Evolutionary conservation across 768 basidiomycete genomes (phyloP).

Genomic region (Boletus pseudo-olivaceus): DNA sequence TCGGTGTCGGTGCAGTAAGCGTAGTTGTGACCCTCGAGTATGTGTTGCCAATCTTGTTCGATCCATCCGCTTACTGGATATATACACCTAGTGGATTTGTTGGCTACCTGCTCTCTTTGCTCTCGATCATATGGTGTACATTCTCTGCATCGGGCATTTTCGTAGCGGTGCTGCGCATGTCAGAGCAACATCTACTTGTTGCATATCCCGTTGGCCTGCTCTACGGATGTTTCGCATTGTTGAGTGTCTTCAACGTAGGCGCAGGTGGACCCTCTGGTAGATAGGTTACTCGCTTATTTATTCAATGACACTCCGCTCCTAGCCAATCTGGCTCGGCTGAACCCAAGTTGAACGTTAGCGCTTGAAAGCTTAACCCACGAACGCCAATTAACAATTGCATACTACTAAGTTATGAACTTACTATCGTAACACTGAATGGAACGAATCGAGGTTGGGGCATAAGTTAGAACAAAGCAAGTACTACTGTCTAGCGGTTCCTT

Average conservation of each 20-base stretch:
- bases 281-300: conserved; percentile 19
- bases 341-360: background rate
- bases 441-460: background rate
- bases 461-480: background rate
- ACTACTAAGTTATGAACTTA: background rate
- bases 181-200: conserved; percentile 89
- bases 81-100: conserved; percentile 57
- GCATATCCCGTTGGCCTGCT: conserved; percentile 94
- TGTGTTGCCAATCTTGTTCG: conserved; percentile 31
- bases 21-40: conserved; percentile 87
- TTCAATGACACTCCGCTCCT: conserved; percentile 3
- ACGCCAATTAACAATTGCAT: background rate
- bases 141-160: conserved; percentile 95
- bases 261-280: conserved; percentile 31
- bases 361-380: background rate
- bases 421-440: background rate
- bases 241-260: conserved; percentile 82
- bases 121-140: conserved; percentile 95
- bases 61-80: background rate
- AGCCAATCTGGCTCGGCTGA: background rate
- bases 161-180: conserved; percentile 92
- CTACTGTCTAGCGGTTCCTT: conserved; percentile 9
- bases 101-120: conserved; percentile 77
- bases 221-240: conserved; percentile 90
- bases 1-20: conserved; percentile 85